These are phyloP conservation scores for Rhizopogon sp. DNA, from an alignment of 768 basidiomycete species.

Conservation along the genomic window DNA sequence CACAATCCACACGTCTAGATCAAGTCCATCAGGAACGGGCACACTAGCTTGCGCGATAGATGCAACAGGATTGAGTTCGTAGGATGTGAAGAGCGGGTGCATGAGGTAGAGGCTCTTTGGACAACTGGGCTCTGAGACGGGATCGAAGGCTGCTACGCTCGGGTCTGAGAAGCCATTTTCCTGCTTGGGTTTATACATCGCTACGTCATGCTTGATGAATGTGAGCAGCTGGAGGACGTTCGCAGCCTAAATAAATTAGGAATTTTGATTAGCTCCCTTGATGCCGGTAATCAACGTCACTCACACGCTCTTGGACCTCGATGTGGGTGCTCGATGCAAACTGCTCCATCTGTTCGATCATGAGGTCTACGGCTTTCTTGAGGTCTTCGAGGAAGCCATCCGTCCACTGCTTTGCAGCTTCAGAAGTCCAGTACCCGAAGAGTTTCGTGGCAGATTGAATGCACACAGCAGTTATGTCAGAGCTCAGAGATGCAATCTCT, in stretches of 20 bases:
- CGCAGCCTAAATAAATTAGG: constrained; percentile 53
- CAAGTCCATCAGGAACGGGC: constrained; percentile 75
- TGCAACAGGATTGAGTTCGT: constrained; percentile 87
- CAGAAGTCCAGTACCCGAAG: constrained; percentile 80
- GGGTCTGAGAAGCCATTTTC: constrained; percentile 31
- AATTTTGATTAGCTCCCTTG: too few relatives aligned
- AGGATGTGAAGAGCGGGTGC: constrained; percentile 65
- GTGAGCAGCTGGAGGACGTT: constrained; percentile 71
- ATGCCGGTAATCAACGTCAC: constrained; percentile 18
- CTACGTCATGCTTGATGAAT: constrained; percentile 73
- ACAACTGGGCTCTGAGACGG: constrained; percentile 46
- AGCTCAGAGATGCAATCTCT: constrained; percentile 46
- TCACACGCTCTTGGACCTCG: constrained; percentile 89
- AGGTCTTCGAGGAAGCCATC: constrained; percentile 63
- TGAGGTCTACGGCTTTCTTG: constrained; percentile 55
- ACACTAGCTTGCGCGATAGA: constrained; percentile 76
- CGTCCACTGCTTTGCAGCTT: constrained; percentile 74
- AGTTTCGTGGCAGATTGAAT: constrained; percentile 82
- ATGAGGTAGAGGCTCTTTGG: constrained; percentile 91
- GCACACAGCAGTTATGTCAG: constrained; percentile 72
- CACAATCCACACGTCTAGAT: constrained; percentile 84
- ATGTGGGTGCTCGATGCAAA: constrained; percentile 65
- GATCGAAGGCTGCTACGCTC: constrained; percentile 34
- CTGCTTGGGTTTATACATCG: constrained; percentile 42
- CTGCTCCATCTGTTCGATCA: constrained; percentile 51